Conservation (phyloP, 2,329 filamentous ascomycete species). For the Pezicula radicicola region DNA sequence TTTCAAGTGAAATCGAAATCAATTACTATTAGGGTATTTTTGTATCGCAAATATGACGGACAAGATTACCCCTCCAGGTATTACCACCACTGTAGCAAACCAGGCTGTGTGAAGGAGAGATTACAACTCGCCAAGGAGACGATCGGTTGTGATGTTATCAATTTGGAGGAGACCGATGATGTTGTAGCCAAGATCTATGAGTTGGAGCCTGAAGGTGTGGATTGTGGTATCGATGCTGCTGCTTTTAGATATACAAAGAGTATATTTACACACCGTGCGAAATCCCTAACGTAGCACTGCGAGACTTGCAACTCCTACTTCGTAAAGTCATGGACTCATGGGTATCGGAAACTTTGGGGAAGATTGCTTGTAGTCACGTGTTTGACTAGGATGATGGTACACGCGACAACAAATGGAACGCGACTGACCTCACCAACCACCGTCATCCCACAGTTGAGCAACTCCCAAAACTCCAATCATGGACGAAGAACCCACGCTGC, state of each 20-base stretch:
- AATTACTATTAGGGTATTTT: neutral
- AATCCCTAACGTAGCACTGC: conserved; percentile 54
- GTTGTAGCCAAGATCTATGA: conserved; percentile 56
- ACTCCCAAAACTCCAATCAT: neutral
- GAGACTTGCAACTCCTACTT: too few relatives aligned
- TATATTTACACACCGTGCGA: conserved; percentile 56
- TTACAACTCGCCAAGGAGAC: conserved; percentile 55
- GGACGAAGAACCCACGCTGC: conserved; percentile 31
- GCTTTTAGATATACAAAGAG: conserved; percentile 59
- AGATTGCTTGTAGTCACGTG: too few relatives aligned
- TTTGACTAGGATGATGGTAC: too few relatives aligned
- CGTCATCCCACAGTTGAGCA: neutral
- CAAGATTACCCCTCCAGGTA: conserved; percentile 11
- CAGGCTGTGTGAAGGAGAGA: conserved; percentile 42
- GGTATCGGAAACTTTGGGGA: too few relatives aligned
- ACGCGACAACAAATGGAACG: too few relatives aligned
- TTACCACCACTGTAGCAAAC: conserved; percentile 13
- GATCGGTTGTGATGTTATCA: conserved; percentile 52
- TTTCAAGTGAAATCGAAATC: neutral
- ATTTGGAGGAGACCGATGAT: conserved; percentile 50
- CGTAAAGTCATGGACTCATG: too few relatives aligned
- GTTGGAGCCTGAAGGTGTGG: conserved; percentile 55
- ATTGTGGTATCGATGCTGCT: conserved; percentile 63
- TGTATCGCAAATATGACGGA: conserved; percentile 3
- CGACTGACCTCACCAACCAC: too few relatives aligned